Evolutionary conservation across 2,329 filamentous ascomycete species (phyloP).

Genomic region (Colletotrichum horii): DNA sequence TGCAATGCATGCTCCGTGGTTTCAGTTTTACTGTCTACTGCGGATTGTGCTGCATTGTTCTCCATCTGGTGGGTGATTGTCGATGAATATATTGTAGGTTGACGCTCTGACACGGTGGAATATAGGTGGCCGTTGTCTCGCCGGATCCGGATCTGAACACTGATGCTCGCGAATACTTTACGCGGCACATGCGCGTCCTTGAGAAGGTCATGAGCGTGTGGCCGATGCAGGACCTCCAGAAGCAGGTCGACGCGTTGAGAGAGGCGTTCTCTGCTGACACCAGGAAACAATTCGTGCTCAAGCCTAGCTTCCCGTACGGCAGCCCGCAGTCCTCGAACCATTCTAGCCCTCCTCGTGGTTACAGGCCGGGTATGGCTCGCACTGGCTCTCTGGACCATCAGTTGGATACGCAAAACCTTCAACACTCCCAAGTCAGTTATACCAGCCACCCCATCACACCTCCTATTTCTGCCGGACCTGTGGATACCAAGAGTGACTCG

Average conservation of each 20-base stretch:
- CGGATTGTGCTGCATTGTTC: constrained; percentile 87
- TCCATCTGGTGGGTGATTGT: constrained; percentile 78
- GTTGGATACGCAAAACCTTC: constrained; percentile 56
- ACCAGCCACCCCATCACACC: constrained; percentile 76
- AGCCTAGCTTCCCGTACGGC: constrained; percentile 84
- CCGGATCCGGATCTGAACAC: constrained; percentile 87
- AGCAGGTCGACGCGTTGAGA: constrained; percentile 86
- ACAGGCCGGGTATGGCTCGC: constrained; percentile 51
- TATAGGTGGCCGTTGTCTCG: constrained; percentile 87
- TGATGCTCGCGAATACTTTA: constrained; percentile 88
- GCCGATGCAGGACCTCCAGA: constrained; percentile 89
- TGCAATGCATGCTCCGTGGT: constrained; percentile 91
- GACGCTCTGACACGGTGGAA: neutral
- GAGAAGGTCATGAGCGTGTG: constrained; percentile 83
- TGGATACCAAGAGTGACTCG: constrained; percentile 80
- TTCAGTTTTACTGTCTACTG: constrained; percentile 97
- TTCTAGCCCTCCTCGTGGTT: constrained; percentile 66
- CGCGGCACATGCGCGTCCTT: constrained; percentile 90
- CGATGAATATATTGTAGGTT: neutral
- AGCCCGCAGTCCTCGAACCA: constrained; percentile 72
- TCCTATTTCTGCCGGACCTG: constrained; percentile 75
- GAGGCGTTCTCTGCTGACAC: constrained; percentile 90
- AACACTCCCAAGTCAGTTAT: constrained; percentile 69
- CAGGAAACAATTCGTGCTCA: constrained; percentile 86
- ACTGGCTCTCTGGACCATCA: constrained; percentile 58